phyloP scores from a whole-genome alignment of 1,284 basidiomycete species.

The Grifola frondosa region DNA sequence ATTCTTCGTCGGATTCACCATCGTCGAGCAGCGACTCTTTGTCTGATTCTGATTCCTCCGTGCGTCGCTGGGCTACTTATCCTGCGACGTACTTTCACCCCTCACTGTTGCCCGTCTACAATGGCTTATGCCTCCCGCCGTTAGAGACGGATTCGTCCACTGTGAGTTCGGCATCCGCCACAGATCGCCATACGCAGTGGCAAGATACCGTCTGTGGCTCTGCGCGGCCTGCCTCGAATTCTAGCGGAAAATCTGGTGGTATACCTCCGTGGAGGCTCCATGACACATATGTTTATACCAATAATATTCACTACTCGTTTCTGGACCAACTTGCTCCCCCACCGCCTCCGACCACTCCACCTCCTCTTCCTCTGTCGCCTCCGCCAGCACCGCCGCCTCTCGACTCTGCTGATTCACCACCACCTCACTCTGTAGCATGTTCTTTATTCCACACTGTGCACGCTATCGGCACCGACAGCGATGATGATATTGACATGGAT shows the following conservation, averaged over 20 bases:
- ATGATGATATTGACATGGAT: conserved; percentile 32
- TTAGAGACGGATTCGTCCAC: conserved; percentile 8
- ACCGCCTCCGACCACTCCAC: conserved; percentile 22
- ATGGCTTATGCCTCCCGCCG: conserved; percentile 37
- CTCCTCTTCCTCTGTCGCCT: conserved; percentile 15
- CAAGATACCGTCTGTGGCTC: conserved; percentile 28
- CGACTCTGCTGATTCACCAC: conserved; percentile 2
- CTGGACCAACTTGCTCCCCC: conserved; percentile 7
- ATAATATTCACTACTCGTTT: conserved; percentile 6
- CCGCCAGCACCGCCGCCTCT: conserved; percentile 17
- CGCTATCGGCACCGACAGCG: conserved; percentile 1
- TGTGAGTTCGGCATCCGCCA: conserved; percentile 35
- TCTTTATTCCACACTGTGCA: not conserved
- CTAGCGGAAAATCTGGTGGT: conserved; percentile 21
- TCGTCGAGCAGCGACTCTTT: not conserved
- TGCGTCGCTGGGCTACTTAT: conserved; percentile 61
- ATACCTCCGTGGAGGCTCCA: conserved; percentile 28
- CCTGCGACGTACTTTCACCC: conserved; percentile 60
- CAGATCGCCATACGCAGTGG: conserved; percentile 42
- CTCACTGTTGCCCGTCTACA: conserved; percentile 54
- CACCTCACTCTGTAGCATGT: conserved; percentile 3
- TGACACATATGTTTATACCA: conserved; percentile 25
- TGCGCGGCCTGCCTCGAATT: conserved; percentile 19
- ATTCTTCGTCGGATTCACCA: conserved; percentile 1
- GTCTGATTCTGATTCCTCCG: conserved; percentile 1